Conservation (phyloP, 495 filamentous ascomycete genomes). For the Penicillium mononematosum region DNA sequence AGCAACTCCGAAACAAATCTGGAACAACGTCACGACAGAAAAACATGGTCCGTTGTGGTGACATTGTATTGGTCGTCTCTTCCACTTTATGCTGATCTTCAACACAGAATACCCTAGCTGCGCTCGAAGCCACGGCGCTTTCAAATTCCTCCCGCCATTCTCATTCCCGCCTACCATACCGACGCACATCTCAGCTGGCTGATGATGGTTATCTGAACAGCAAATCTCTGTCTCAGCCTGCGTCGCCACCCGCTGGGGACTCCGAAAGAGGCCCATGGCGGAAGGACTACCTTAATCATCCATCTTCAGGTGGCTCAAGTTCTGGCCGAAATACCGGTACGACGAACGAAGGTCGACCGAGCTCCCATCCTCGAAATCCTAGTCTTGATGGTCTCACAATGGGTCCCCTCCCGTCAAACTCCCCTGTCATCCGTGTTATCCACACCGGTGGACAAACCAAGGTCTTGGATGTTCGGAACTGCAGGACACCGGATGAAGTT, state of each 20-base stretch:
- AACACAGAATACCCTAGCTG: constrained; percentile 45
- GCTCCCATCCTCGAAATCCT: constrained; percentile 56
- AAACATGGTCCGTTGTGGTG: constrained; percentile 65
- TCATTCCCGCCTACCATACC: constrained; percentile 58
- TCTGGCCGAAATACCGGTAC: constrained; percentile 48
- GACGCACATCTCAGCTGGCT: constrained; percentile 72
- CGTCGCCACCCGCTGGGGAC: constrained; percentile 57
- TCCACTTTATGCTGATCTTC: constrained; percentile 17
- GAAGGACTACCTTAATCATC: constrained; percentile 53
- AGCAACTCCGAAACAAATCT: constrained; percentile 82
- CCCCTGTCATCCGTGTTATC: constrained; percentile 85
- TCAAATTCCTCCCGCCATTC: constrained; percentile 66
- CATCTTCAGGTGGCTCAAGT: constrained; percentile 47
- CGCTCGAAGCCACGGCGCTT: constrained; percentile 48
- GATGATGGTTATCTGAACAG: constrained; percentile 38
- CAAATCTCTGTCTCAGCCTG: constrained; percentile 64
- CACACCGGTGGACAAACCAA: constrained; percentile 87
- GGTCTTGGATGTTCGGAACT: constrained; percentile 84
- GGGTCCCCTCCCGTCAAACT: constrained; percentile 72
- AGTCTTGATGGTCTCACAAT: constrained; percentile 81
- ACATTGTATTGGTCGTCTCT: neutral
- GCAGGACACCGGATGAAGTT: constrained; percentile 86
- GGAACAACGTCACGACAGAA: constrained; percentile 81
- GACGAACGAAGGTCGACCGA: constrained; percentile 43
- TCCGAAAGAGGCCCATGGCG: constrained; percentile 45